These are phyloP conservation scores for Mortierella hygrophila DNA, from an alignment of 192 early-diverging fungal genomes.

Conservation along the genomic window DNA sequence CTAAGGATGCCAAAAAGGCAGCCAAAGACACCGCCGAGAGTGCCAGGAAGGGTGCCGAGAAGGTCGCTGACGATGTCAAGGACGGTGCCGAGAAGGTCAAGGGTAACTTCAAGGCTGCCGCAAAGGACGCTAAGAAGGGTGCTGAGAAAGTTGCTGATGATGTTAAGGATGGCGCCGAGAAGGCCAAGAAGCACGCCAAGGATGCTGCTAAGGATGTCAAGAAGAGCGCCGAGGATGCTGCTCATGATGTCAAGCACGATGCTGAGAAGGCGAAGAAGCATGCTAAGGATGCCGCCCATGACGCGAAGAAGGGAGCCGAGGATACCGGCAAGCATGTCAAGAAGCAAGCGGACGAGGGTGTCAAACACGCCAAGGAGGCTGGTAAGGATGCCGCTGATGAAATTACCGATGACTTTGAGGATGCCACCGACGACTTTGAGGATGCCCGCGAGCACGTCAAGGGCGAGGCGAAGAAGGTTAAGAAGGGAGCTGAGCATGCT, in stretches of 20 bases:
- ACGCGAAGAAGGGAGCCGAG: background rate
- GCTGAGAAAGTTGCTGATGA: constrained; percentile 16
- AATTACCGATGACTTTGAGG: constrained; percentile 1
- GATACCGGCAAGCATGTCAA: constrained; percentile 6
- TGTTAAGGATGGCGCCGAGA: constrained; percentile 23
- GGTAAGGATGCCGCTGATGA: background rate
- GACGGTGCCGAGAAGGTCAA: background rate
- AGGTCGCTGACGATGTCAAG: constrained; percentile 17
- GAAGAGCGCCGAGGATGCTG: background rate
- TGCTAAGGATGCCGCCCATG: constrained; percentile 5
- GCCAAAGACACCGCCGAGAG: constrained; percentile 19
- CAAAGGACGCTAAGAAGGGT: constrained; percentile 12
- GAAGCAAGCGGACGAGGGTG: constrained; percentile 6
- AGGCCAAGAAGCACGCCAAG: constrained; percentile 15
- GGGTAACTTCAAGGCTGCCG: background rate
- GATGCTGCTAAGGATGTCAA: background rate
- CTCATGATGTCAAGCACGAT: constrained; percentile 11
- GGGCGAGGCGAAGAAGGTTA: constrained; percentile 8
- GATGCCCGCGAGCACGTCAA: constrained; percentile 7
- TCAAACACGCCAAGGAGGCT: constrained; percentile 2
- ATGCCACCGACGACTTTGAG: constrained; percentile 16
- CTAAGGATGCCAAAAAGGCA: constrained; percentile 21
- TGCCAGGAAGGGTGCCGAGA: constrained; percentile 14
- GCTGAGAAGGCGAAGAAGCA: constrained; percentile 19
- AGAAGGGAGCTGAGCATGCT: constrained; percentile 13